Percentiles rank a stretch among this genome's conserved stretches.
Conservation (phyloP, 78 protist genomes). For the Isochrysis galbana region DNA sequence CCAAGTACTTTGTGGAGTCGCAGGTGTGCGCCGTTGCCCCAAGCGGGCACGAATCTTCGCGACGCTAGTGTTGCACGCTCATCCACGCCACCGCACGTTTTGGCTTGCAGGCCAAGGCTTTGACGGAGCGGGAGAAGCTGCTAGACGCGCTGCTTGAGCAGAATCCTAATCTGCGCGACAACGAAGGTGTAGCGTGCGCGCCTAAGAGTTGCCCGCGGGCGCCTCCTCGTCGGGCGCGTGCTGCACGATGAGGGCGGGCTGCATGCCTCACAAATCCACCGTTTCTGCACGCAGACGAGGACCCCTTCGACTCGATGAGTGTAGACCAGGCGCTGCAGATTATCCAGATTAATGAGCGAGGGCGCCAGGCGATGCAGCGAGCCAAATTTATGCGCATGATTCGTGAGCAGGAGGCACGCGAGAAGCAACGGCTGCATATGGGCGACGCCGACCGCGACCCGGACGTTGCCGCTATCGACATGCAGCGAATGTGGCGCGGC, state of each 20-base stretch:
- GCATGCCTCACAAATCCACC: too few species aligned
- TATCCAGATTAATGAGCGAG: constrained; percentile 64
- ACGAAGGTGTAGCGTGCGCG: too few species aligned
- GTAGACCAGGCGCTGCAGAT: constrained; percentile 45
- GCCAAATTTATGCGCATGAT: constrained; percentile 33
- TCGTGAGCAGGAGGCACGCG: constrained; percentile 51
- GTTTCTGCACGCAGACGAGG: background rate
- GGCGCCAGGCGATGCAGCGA: constrained; percentile 67
- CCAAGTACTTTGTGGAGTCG: constrained; percentile 44
- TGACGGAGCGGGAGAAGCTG: constrained; percentile 36
- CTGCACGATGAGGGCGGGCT: too few species aligned
- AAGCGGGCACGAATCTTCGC: too few species aligned
- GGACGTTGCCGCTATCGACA: constrained; percentile 39
- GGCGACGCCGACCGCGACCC: constrained; percentile 53
- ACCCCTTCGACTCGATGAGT: background rate
- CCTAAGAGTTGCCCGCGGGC: too few species aligned
- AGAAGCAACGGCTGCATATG: background rate
- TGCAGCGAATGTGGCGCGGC: constrained; percentile 42
- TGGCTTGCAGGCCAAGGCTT: constrained; percentile 19
- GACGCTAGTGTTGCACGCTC: too few species aligned
- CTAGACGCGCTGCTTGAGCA: constrained; percentile 11
- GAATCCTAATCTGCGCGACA: background rate
- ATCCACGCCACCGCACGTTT: too few species aligned
- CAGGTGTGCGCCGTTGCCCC: background rate
- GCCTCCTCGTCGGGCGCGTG: too few species aligned